Conservation (phyloP, 805 yeast species). For the Schizosaccharomyces cryophilus region DNA sequence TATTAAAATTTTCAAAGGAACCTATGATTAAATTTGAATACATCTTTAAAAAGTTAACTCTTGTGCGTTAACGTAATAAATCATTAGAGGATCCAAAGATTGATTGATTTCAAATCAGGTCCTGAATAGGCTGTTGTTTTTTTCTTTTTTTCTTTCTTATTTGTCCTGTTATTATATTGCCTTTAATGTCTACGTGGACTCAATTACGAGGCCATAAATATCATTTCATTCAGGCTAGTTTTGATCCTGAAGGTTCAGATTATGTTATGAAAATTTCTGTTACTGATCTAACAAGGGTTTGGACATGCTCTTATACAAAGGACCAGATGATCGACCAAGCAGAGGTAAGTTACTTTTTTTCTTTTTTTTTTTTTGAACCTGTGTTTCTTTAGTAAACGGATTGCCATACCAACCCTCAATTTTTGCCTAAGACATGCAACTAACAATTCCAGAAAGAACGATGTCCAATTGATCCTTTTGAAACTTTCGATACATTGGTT, state of each 20-base stretch:
- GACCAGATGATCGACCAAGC: background rate
- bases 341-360: background rate
- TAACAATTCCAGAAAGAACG: background rate
- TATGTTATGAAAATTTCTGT: background rate
- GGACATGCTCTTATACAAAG: background rate
- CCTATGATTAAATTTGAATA: no score
- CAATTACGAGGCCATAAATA: background rate
- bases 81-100: no score
- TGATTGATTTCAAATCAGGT: no score
- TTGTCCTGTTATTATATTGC: no score
- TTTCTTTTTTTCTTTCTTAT: no score
- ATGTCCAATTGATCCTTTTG: background rate
- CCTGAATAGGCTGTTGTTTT: no score
- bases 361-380: background rate
- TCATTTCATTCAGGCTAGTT: background rate
- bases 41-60: no score
- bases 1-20: no score
- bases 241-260: background rate
- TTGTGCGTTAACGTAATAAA: no score
- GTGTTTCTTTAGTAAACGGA: no score
- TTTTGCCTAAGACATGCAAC: no score
- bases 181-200: background rate
- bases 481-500: background rate
- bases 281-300: background rate
- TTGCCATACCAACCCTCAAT: no score